These are phyloP conservation scores for Claviceps sp. DNA, from an alignment of 2,329 filamentous ascomycete species.

Conservation along the genomic window DNA sequence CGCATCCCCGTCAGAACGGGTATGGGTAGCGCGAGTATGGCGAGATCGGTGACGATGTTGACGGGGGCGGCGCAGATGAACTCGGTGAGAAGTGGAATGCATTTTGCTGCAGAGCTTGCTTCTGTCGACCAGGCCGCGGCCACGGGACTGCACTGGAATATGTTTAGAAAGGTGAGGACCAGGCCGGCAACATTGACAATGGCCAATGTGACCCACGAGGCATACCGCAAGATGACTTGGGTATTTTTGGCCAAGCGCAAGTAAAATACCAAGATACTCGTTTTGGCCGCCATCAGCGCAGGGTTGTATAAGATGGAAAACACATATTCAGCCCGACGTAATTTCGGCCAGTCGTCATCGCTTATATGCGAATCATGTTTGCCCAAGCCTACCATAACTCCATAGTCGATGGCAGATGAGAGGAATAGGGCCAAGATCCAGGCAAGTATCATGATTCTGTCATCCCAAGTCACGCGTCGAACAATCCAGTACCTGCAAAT, in stretches of 20 bases:
- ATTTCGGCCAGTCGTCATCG: conserved; percentile 28
- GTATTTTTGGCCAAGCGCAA: conserved; percentile 67
- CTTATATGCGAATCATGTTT: conserved; percentile 49
- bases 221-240: conserved; percentile 61
- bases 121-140: conserved; percentile 48
- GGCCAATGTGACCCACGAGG: conserved; percentile 66
- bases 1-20: conserved; percentile 80
- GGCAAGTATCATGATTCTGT: conserved; percentile 67
- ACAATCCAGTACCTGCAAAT: conserved; percentile 63
- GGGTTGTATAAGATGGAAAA: conserved; percentile 66
- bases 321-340: conserved; percentile 49
- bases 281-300: conserved; percentile 80
- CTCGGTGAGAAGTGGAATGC: conserved; percentile 46
- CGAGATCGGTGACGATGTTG: conserved; percentile 84
- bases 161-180: conserved; percentile 72
- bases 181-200: conserved; percentile 69
- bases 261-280: conserved; percentile 86
- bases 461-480: conserved; percentile 58
- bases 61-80: conserved; percentile 69
- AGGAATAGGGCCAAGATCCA: conserved; percentile 62
- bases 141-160: conserved; percentile 73
- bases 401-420: conserved; percentile 52
- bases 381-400: conserved; percentile 53
- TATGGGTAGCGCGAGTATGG: conserved; percentile 76
- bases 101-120: conserved; percentile 22